Evolutionary conservation across 192 early-diverging fungal species (phyloP).

Genomic region (Backusella australiensis): DNA sequence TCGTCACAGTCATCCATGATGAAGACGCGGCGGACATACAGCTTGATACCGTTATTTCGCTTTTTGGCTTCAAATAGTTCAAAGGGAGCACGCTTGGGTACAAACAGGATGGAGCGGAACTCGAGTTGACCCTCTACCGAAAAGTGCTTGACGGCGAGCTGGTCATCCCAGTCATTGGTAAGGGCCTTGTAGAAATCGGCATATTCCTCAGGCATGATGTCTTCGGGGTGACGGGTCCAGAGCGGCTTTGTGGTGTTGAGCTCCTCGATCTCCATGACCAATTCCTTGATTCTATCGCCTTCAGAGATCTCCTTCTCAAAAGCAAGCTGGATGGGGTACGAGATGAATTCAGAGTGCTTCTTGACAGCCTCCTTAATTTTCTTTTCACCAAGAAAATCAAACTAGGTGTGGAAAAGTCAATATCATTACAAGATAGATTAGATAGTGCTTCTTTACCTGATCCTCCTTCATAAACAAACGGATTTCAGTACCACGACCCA

Average conservation of each 20-base stretch:
- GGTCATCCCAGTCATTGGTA: slow-evolving; percentile 99
- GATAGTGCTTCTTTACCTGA: slow-evolving; percentile 25
- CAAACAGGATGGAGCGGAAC: slow-evolving; percentile 98
- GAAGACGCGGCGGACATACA: slow-evolving; percentile 99
- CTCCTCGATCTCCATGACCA: slow-evolving; percentile 84
- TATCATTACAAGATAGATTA: not conserved
- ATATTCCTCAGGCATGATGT: slow-evolving; percentile 96
- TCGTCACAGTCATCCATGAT: slow-evolving; percentile 99
- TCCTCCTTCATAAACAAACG: slow-evolving; percentile 98
- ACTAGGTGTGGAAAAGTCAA: not conserved
- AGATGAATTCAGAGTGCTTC: slow-evolving; percentile 99
- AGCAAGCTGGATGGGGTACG: slow-evolving; percentile 95
- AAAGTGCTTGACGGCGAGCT: slow-evolving; percentile 97
- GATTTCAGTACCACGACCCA: slow-evolving; percentile 96
- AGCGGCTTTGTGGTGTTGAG: slow-evolving; percentile 99
- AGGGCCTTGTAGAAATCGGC: slow-evolving; percentile 97
- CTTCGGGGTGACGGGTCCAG: slow-evolving; percentile 99
- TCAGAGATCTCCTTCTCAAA: slow-evolving; percentile 84
- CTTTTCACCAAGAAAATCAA: slow-evolving; percentile 95
- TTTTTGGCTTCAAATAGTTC: slow-evolving; percentile 98
- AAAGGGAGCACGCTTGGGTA: slow-evolving; percentile 95
- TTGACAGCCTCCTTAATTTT: slow-evolving; percentile 99
- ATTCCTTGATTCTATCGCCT: slow-evolving; percentile 65
- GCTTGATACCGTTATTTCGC: slow-evolving; percentile 99
- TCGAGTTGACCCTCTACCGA: slow-evolving; percentile 99